Base-by-base conservation (phyloP, 202 grass and related monocot genomes). In the Cymbopogon flexuosus region DNA sequence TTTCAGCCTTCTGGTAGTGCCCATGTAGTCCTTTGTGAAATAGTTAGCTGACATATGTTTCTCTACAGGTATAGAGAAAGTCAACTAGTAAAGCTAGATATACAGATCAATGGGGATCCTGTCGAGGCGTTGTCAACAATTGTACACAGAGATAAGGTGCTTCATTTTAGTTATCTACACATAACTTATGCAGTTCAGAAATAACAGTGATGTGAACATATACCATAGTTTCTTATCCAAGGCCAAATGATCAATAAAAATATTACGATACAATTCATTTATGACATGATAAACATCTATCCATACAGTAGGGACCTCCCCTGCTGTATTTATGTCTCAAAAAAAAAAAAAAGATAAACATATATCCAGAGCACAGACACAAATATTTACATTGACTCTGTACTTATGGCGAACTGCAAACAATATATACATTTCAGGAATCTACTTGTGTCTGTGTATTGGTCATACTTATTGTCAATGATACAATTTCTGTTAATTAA, bases 71-170 rank as follows among this genome's bases (percentile, higher is more conserved):
- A 97, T 73, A 94, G 92, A 76, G 91, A 89, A 93, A 94, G 89
- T 88, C 81, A 88, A 15, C 83, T 97, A 72, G 94, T 91, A 87
- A 97, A 97, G 63, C 85, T 97, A 40, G 94, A 97, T 72, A 81
- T 97, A 90, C 92, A 91, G 74, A 97, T 97, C 67, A 97, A 97
- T 57, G 88, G 88, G 73, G 94, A 97, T 75, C 88, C 84, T 91
- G 94, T 97, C 45, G 94, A 97, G 73, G 88, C 94, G 62, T 70
- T 97, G 84, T 87, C 94, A 61, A 97, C 94, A 82, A 97, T 97
- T 87, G 94, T 97, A 37, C 94, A 97, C 79, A 92, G 75, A 79
- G 94, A 97, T 83, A 97, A 93, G 92, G 94, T 97, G 75, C 36
- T 73, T 18, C 18, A 64, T 36, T 77, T 57, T 7, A 41, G 16